Base-by-base conservation (phyloP, 2,329 filamentous ascomycete genomes). In the Polychaeton citri region DNA sequence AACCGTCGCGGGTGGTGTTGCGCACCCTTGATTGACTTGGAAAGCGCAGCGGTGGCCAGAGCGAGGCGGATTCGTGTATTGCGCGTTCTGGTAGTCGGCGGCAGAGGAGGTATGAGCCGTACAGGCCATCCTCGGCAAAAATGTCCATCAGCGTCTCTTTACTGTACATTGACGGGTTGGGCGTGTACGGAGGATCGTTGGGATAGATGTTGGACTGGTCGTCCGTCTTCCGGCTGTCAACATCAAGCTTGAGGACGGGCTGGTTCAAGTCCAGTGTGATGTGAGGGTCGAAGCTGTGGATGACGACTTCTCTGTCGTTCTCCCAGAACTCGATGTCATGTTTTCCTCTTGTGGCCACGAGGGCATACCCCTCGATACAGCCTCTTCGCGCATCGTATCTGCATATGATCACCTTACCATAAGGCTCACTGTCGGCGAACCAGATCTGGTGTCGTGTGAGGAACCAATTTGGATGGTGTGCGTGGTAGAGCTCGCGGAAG, bases 401-500 rank as follows among this genome's bases (percentile, higher is more conserved):
- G n/a, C 72, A 69, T 26, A 94, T 52, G 18, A 93, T 68, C 30
- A 94, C 58, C 52, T 80, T 81, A 0, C 87, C 87, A 2, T 72
- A 78, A 33, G 84, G 68, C 19, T 77, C 71, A 2, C 66, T 69
- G 56, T 94, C 84, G 40, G 76, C 73, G 51, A 94, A 88, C 87
- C 87, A 95, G 43, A 95, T 65, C 57, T 82, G 87, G 53, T 82
- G 68, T 35, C 72, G 75, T 0, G 82, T 69, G 1, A 95, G 65
- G 50, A 93, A 94, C 87, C 87, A 95, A 48, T 79, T 75, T 0
- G 80, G 79, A 43, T 90, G 72, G 53, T 90, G 81, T 15, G 76
- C 69, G 30, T 70, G 63, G 54, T 81, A 94, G 2, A 94, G 71
- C 18, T 80, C 69, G 38, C 73, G 74, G 58, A 78, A 94, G 17